Base-by-base conservation (phyloP, 2,329 filamentous ascomycete genomes). In the Penicillium occitanis region DNA sequence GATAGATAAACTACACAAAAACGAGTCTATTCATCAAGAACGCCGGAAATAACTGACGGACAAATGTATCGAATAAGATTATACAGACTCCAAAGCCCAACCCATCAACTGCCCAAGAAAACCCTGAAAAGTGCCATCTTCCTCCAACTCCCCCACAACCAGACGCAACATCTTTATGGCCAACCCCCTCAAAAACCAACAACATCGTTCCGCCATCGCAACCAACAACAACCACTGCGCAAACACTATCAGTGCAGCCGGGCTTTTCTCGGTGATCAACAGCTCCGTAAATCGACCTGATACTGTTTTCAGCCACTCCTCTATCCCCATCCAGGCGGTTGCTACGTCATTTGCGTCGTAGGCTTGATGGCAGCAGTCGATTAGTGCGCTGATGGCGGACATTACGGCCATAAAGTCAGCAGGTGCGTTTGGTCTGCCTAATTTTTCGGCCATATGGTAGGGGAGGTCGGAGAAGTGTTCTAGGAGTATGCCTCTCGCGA, bases 141-240 rank as follows among this genome's bases (percentile, higher is more conserved):
- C 37, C 11, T 40, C 57, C 57, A 60, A 30, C 25, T 59, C 57
- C 19, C 17, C 17, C 14, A 0, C 11, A 42, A 61, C 22, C 17
- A 33, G 44, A 42, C n/a, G 22, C 48, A 65, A 42, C 48, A 61
- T 44, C 17, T 42, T 55, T n/a, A 33, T 61, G 19, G 57, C 22
- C 63, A 33, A 40, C 11, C 57, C 57, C 25, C 25, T 61, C 22
- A 46, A 37, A 25, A 65, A 42, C 63, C 63, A 65, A 44, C 63
- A 65, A 7, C 28, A 40, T 1, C 19, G 55, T 35, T 55, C 63
- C 11, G 57, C 57, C 17, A 25, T 35, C 48, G 44, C 46, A 17
- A 65, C 57, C 25, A 65, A 55, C 6, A 60, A 28, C 11, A 51
- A 44, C 63, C 63, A 65, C 22, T 65, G 46, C 22, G 55, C 57